Percentiles rank a stretch among this genome's conserved stretches.
Evolutionary conservation across 805 yeast species (phyloP).

Genomic region (Isabelozyma heimii): DNA sequence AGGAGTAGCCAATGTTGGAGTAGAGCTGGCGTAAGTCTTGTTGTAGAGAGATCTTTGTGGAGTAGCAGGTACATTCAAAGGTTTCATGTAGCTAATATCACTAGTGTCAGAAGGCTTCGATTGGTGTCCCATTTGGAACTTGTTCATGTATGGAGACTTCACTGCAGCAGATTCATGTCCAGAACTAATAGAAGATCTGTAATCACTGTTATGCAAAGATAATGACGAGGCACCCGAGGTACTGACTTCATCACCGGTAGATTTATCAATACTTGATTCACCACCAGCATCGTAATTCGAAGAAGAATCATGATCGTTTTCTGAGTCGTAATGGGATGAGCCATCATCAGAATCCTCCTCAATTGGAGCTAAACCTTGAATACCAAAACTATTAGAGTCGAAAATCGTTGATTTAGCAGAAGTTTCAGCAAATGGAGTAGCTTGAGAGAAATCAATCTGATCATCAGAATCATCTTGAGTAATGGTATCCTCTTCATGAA

Average conservation of each 20-base stretch:
- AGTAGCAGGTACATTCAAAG: constrained; percentile 10
- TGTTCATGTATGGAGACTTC: constrained; percentile 7
- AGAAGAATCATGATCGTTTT: constrained; percentile 13
- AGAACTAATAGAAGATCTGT: constrained; percentile 34
- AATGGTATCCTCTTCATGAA: not conserved
- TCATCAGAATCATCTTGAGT: constrained; percentile 1
- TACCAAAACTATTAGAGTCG: constrained; percentile 22
- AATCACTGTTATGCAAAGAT: constrained; percentile 39
- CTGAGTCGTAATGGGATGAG: constrained; percentile 31
- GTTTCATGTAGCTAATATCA: constrained; percentile 16
- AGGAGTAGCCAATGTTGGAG: constrained; percentile 5
- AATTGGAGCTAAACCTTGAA: constrained; percentile 37
- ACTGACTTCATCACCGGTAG: constrained; percentile 12
- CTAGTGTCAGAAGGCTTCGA: constrained; percentile 10
- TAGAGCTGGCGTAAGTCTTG: constrained; percentile 6
- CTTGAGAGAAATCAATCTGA: not conserved
- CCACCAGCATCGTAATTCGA: constrained; percentile 13
- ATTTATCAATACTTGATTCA: constrained; percentile 10
- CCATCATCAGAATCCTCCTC: constrained; percentile 32
- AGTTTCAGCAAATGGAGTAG: not conserved
- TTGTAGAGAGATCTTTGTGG: constrained; percentile 3
- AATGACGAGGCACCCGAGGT: constrained; percentile 32
- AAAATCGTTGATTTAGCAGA: constrained; percentile 9
- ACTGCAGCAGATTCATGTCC: constrained; percentile 21
- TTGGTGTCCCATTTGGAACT: constrained; percentile 10